Evolutionary conservation across 2,329 filamentous ascomycete species (phyloP).

Genomic region (Stemphylium lycopersici): DNA sequence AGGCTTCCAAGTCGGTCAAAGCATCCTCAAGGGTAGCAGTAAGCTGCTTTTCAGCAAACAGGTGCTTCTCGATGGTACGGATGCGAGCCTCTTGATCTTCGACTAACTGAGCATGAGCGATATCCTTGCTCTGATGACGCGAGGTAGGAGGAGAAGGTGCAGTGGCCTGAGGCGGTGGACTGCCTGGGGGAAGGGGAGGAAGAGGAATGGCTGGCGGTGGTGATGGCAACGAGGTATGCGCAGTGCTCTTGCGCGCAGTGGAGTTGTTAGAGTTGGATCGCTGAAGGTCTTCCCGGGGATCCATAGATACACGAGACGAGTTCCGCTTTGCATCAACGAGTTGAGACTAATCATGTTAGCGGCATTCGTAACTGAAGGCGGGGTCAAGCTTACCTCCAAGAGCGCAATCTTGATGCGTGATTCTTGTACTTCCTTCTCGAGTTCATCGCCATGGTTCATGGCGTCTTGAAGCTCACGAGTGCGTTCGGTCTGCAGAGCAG

Average conservation of each 20-base stretch:
- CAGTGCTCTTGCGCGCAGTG: conserved; percentile 82
- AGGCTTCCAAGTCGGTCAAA: conserved; percentile 88
- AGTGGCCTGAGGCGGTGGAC: conserved; percentile 55
- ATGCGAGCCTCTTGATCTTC: conserved; percentile 97
- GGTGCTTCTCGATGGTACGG: conserved; percentile 93
- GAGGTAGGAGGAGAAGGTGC: conserved; percentile 65
- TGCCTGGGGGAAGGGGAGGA: conserved; percentile 75
- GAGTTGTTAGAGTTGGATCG: conserved; percentile 67
- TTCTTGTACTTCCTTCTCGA: conserved; percentile 74
- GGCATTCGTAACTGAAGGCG: neutral
- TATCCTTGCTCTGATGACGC: conserved; percentile 82
- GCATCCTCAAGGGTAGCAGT: conserved; percentile 95
- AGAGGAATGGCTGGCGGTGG: conserved; percentile 96
- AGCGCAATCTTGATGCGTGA: conserved; percentile 74
- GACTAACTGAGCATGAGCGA: conserved; percentile 76
- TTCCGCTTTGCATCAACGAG: conserved; percentile 62
- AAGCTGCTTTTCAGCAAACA: conserved; percentile 94
- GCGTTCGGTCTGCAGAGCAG: conserved; percentile 62
- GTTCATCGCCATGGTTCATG: conserved; percentile 50
- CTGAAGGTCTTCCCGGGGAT: conserved; percentile 57
- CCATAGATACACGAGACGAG: conserved; percentile 54
- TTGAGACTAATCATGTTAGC: conserved; percentile 60
- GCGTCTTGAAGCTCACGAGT: conserved; percentile 51
- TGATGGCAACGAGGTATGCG: conserved; percentile 83
- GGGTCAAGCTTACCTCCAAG: conserved; percentile 69